Percentiles rank a stretch among this genome's conserved stretches.
Evolutionary conservation across 2,329 filamentous ascomycete species (phyloP).

Genomic region (Ophiostoma ulmi): DNA sequence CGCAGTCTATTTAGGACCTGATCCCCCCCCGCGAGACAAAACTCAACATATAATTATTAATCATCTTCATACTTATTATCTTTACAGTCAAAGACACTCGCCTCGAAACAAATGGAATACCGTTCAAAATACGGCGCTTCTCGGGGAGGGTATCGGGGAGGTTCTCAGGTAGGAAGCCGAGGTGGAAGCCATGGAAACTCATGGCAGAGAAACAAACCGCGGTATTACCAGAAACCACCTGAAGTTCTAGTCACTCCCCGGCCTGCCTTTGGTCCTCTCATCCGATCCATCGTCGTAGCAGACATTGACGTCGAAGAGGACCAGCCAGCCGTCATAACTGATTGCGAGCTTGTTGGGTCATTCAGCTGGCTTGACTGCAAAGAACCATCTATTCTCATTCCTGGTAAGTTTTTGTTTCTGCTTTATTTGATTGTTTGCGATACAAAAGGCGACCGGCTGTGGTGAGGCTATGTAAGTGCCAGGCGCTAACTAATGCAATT

Average conservation of each 20-base stretch:
- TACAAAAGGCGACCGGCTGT: not conserved
- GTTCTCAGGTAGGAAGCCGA: not conserved
- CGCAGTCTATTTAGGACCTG: not conserved
- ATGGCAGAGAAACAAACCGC: not conserved
- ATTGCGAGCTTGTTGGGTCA: slow-evolving; percentile 32
- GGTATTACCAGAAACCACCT: not conserved
- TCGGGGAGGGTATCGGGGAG: not conserved
- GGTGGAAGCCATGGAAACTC: not conserved
- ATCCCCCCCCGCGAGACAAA: not conserved
- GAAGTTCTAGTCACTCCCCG: slow-evolving; percentile 6
- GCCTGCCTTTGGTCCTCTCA: slow-evolving; percentile 29
- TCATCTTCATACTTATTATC: not conserved
- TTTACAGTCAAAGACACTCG: not conserved
- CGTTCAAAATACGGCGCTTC: not conserved
- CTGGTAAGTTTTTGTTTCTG: not conserved
- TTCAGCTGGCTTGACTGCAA: slow-evolving; percentile 37
- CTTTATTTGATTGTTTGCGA: not conserved
- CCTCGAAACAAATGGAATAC: not conserved
- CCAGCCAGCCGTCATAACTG: slow-evolving; percentile 28
- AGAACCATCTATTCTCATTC: slow-evolving; percentile 31
- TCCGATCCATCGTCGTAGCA: slow-evolving; percentile 22
- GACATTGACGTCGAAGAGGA: slow-evolving; percentile 26
- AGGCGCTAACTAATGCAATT: not conserved
- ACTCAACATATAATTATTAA: not conserved
- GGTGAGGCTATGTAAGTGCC: not conserved